Evolutionary conservation across 129 eudicot genomes (phyloP).

Genomic region (Saussurea involucrata): DNA sequence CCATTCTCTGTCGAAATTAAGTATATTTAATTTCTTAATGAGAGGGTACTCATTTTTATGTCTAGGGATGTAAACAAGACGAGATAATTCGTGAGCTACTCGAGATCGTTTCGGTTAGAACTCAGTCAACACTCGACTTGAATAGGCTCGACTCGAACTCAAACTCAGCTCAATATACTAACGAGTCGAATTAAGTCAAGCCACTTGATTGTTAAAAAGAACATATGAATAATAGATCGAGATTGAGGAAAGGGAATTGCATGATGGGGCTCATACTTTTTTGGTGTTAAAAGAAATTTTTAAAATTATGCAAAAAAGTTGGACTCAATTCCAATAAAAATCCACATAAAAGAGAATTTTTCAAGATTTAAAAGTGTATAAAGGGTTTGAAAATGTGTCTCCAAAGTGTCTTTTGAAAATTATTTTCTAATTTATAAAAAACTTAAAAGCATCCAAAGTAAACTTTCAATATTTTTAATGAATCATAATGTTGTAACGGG

Average conservation of each 20-base stretch:
- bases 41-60: too few species aligned
- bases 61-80: too few species aligned
- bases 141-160: too few species aligned
- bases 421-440: background rate
- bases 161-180: too few species aligned
- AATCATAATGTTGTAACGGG: background rate
- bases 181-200: too few species aligned
- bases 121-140: too few species aligned
- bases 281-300: constrained; percentile 2
- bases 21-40: too few species aligned
- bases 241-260: constrained; percentile 9
- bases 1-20: too few species aligned
- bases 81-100: too few species aligned
- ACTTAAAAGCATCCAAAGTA: constrained; percentile 3
- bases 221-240: background rate
- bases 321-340: background rate
- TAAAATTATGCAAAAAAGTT: constrained; percentile 8
- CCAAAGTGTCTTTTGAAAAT: constrained; percentile 7
- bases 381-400: constrained; percentile 8
- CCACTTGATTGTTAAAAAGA: background rate
- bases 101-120: too few species aligned
- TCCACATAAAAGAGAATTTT: constrained; percentile 6
- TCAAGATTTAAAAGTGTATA: constrained; percentile 6
- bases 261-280: constrained; percentile 17
- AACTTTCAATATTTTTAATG: background rate